Evolutionary conservation across 495 filamentous ascomycete species (phyloP), one percentile per base, ranked within the genome.

Genomic region (Penicillium chermesinum): DNA sequence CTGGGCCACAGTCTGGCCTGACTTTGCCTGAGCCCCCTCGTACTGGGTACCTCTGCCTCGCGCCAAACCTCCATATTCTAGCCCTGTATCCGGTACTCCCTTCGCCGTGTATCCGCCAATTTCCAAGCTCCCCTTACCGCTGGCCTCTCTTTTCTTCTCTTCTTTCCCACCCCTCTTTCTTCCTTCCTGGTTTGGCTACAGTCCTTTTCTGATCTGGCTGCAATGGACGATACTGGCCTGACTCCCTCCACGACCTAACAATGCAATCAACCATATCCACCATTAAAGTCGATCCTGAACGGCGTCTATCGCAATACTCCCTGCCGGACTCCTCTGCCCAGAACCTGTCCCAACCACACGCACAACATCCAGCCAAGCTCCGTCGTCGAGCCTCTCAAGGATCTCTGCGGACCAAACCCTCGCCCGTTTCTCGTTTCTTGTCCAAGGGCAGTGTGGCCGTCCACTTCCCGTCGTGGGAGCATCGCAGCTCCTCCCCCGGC

Each of bases 301-400:
- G 50, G 41, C 50, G 52, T 19, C 51, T 57, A 3, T 54, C 54
- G 32, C 33, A 59, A 42, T 41, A 52, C 21, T 56, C 38, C 34
- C 48, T 46, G 25, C 50, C 41, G 16, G 54, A 56, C 48, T 35
- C 43, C 20, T 53, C 36, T 18, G 5, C 21, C 14, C 48, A 47
- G 12, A 44, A 52, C 38, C 53, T 56, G 2, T 42, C 54, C 38
- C 25, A 30, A 30, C 4, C 25, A 5, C 25, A 4, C 4, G 25
- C 10, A 30, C 25, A 30, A 30, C 4, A 30, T 10, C 58, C 63
- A 55, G 49, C 58, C 9, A 70, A 64, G 48, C 48, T 63, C 17
- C 60, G 60, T 22, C 66, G 70, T 46, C 63, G 70, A 55, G 67
- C 70, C 39, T 73, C 70, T 3, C 67, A 71, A 57, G 65, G 70